Conservation (phyloP, 225 moss, liverwort and hornwort genomes). For the Anthoceros angustus region DNA sequence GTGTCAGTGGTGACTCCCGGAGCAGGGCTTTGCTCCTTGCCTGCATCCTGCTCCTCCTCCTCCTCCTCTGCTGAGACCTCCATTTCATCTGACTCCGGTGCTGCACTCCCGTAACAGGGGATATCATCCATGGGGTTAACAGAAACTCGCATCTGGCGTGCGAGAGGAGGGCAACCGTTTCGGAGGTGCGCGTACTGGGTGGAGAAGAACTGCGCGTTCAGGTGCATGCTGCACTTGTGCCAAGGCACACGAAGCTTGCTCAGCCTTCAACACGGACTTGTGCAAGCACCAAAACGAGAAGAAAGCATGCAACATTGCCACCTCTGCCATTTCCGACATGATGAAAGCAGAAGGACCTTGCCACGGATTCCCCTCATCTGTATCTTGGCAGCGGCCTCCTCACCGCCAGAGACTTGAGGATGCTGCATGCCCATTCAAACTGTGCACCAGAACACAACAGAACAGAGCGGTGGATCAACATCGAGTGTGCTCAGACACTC, state of each 20-base stretch:
- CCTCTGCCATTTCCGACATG: slow-evolving; percentile 44
- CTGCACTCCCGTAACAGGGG: slow-evolving; percentile 16
- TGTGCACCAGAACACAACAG: too few relatives aligned
- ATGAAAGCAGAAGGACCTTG: slow-evolving; percentile 37
- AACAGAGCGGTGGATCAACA: too few relatives aligned
- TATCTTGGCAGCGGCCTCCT: slow-evolving; percentile 56
- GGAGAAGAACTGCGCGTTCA: slow-evolving; percentile 42
- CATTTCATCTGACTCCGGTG: neutral
- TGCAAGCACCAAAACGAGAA: neutral
- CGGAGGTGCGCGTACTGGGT: slow-evolving; percentile 33
- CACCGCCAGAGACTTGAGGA: slow-evolving; percentile 60
- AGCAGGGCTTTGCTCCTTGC: neutral
- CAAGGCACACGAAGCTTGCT: neutral
- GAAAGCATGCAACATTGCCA: neutral
- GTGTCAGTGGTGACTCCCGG: neutral
- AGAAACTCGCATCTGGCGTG: slow-evolving; percentile 43
- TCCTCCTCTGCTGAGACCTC: neutral
- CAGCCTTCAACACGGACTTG: neutral
- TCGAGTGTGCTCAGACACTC: too few relatives aligned
- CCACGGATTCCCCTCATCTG: slow-evolving; percentile 60
- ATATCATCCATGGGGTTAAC: slow-evolving; percentile 42
- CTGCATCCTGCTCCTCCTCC: neutral
- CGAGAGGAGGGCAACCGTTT: slow-evolving; percentile 45
- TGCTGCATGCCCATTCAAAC: too few relatives aligned
- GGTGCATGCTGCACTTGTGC: slow-evolving; percentile 13